Percentiles rank a stretch among this genome's conserved stretches.
Evolutionary conservation across 2,329 filamentous ascomycete genomes (phyloP).

Genomic region (Cyphellophora europaea): DNA sequence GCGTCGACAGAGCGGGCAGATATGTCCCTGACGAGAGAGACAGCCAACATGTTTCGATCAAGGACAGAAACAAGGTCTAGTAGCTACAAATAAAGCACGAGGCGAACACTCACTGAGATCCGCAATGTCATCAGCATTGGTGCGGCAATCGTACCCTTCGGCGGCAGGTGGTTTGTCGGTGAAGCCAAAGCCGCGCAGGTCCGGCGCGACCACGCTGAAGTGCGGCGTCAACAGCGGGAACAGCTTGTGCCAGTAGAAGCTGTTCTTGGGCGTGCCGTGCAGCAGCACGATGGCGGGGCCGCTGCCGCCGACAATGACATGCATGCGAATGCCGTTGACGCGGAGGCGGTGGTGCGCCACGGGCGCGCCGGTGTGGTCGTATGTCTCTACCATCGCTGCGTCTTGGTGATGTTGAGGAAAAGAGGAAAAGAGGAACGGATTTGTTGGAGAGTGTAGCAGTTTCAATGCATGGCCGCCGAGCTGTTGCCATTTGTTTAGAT

Average conservation of each 20-base stretch:
- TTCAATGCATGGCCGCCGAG: too few species aligned
- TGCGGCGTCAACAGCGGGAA: slow-evolving; percentile 27
- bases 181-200: slow-evolving; percentile 44
- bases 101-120: slow-evolving; percentile 28
- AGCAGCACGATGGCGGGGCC: slow-evolving; percentile 37
- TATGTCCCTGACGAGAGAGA: too few species aligned
- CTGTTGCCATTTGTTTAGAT: too few species aligned
- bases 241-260: slow-evolving; percentile 44
- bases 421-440: neutral
- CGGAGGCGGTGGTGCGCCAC: slow-evolving; percentile 2
- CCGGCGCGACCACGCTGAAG: slow-evolving; percentile 38
- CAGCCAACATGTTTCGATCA: too few species aligned
- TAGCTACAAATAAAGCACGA: too few species aligned
- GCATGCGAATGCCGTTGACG: slow-evolving; percentile 29
- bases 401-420: neutral
- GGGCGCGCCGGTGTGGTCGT: slow-evolving; percentile 3
- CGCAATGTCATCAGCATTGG: slow-evolving; percentile 41
- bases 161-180: slow-evolving; percentile 36
- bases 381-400: slow-evolving; percentile 2
- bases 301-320: slow-evolving; percentile 30
- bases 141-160: slow-evolving; percentile 26
- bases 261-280: slow-evolving; percentile 45
- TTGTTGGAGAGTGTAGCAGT: neutral
- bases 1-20: too few species aligned
- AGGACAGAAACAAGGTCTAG: too few species aligned